phyloP scores from a whole-genome alignment of 176 grass and related monocot genomes.

The Carex pumila region DNA sequence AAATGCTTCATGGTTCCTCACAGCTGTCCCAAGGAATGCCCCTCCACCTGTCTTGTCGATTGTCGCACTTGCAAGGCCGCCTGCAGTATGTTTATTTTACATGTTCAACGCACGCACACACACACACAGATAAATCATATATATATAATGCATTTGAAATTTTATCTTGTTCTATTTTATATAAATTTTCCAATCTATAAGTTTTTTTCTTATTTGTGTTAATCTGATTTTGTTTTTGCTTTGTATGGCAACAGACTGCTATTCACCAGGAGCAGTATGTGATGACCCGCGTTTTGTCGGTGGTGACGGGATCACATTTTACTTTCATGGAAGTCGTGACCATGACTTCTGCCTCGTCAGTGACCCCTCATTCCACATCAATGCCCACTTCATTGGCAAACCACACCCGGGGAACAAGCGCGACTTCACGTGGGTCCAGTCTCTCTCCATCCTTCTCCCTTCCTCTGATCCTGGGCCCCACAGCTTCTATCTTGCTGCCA shows the following conservation, averaged over 20 bases:
- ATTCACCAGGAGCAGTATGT: conserved; percentile 10
- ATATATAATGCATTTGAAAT: neutral
- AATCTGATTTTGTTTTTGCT: neutral
- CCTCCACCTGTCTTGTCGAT: conserved; percentile 5
- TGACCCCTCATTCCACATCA: conserved; percentile 29
- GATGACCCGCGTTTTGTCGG: conserved; percentile 28
- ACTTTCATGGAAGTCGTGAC: conserved; percentile 29
- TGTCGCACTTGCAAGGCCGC: conserved; percentile 2
- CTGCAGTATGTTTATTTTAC: conserved; percentile 11
- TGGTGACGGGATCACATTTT: conserved; percentile 32
- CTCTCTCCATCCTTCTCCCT: conserved; percentile 13
- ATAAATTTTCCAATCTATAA: neutral
- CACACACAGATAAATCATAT: neutral
- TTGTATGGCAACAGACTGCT: conserved; percentile 5
- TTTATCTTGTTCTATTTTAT: neutral
- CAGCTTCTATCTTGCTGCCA: conserved; percentile 17
- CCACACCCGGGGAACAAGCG: conserved; percentile 15
- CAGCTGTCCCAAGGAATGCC: neutral
- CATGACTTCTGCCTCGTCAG: conserved; percentile 27
- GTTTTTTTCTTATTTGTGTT: neutral
- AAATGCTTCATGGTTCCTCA: conserved; percentile 18
- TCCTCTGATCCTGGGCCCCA: conserved; percentile 15
- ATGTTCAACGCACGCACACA: neutral
- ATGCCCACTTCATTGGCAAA: conserved; percentile 32
- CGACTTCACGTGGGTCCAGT: conserved; percentile 38